Evolutionary conservation across 1,284 basidiomycete genomes (phyloP), one percentile per base, ranked within the genome.

Genomic region (Phellopilus nigrolimitatus): DNA sequence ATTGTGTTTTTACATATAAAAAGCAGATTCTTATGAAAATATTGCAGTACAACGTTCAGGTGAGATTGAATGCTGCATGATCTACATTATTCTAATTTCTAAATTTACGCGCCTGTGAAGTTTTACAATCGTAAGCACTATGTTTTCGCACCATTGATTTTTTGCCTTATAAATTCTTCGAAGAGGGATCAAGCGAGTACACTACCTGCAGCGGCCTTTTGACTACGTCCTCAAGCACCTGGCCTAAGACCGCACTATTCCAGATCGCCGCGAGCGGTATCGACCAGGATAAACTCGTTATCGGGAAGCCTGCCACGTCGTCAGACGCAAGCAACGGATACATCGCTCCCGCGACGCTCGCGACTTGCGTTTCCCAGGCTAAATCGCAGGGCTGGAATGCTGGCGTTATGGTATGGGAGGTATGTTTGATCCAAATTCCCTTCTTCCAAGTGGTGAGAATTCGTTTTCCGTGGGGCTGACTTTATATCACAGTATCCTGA

Each of bases 41-140:
- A 19, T 12, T 45, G 15, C 56, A 70, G 73, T 76, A 76, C 59
- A 76, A 76, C 44, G 61, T 76, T 30, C 73, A 75, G 61, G 72
- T 73, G 57, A 49, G 33, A 1, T 37, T 37, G n/a, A 13, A 3
- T 17, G n/a, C n/a, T n/a, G n/a, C n/a, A 13, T 3, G 10, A 15
- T 17, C 8, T n/a, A n/a, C n/a, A n/a, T n/a, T n/a, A n/a, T n/a
- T n/a, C n/a, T n/a, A n/a, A n/a, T n/a, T n/a, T n/a, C n/a, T n/a
- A n/a, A n/a, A n/a, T n/a, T n/a, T n/a, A n/a, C n/a, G n/a, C n/a
- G n/a, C n/a, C n/a, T n/a, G n/a, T n/a, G 12, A 13, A 82, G 73
- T 83, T 83, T 66, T 83, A 84, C 63, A 83, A 84, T 61, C 81
- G 80, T 81, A 55, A 58, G 71, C 64, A 15, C 21, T 13, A 37